Conservation (phyloP, 345 rosid genomes). For the Linum trigynum region DNA sequence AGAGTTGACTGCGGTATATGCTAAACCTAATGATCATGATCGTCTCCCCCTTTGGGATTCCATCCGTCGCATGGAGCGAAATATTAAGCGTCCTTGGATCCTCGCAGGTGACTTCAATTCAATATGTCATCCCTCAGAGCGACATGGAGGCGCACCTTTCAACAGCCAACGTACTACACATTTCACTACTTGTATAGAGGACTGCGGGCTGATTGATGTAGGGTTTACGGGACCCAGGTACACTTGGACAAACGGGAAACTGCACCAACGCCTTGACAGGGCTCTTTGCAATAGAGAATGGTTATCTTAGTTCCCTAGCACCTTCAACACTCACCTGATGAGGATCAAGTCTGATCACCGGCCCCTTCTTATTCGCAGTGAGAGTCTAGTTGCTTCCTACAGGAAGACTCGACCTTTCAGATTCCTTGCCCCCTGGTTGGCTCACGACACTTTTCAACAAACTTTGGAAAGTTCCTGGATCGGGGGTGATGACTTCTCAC, state of each 20-base stretch:
- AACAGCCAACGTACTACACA: too few relatives aligned
- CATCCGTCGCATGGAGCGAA: too few relatives aligned
- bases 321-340: neutral
- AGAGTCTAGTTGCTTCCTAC: too few relatives aligned
- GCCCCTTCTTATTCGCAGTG: neutral
- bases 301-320: neutral
- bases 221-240: neutral
- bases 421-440: neutral
- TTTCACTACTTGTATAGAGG: neutral
- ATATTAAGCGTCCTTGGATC: too few relatives aligned
- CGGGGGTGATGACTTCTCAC: too few relatives aligned
- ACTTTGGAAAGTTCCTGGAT: neutral
- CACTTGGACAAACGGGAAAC: neutral
- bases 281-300: neutral
- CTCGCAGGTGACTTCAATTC: too few relatives aligned
- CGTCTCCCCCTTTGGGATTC: too few relatives aligned
- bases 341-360: neutral
- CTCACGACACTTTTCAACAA: neutral
- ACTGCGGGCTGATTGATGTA: neutral
- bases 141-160: too few relatives aligned
- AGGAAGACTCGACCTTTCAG: neutral
- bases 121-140: too few relatives aligned
- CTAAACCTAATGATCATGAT: too few relatives aligned
- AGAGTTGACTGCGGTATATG: too few relatives aligned
- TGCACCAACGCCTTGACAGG: neutral